These are phyloP conservation scores for Monosporascus sp. DNA, from an alignment of 2,329 filamentous ascomycete genomes.

Conservation along the genomic window DNA sequence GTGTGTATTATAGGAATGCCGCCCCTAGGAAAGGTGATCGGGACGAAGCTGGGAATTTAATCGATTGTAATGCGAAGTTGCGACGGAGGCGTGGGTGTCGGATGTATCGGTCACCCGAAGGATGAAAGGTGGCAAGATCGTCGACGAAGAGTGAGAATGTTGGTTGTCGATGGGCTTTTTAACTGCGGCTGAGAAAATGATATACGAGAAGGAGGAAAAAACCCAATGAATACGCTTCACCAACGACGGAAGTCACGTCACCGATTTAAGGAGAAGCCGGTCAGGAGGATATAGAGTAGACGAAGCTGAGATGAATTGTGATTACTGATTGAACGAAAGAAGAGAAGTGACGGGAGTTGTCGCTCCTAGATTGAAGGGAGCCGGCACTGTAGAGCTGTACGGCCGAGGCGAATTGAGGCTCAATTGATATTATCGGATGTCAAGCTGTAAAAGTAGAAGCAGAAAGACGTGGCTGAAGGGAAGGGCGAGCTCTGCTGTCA, in stretches of 20 bases:
- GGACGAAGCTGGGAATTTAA: neutral
- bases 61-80: too few relatives aligned
- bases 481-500: too few relatives aligned
- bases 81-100: too few relatives aligned
- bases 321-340: neutral
- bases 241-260: too few relatives aligned
- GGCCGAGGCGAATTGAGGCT: neutral
- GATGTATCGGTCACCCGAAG: too few relatives aligned
- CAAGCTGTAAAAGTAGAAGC: neutral
- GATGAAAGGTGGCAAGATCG: too few relatives aligned
- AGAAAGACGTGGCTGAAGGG: too few relatives aligned
- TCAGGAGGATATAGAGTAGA: neutral
- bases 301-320: neutral
- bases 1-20: neutral
- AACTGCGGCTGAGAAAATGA: too few relatives aligned
- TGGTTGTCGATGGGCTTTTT: too few relatives aligned
- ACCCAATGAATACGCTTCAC: too few relatives aligned
- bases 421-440: neutral
- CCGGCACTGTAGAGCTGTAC: neutral
- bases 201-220: too few relatives aligned
- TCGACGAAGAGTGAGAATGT: too few relatives aligned
- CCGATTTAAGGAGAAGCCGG: neutral
- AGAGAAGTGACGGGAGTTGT: neutral
- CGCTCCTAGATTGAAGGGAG: neutral
- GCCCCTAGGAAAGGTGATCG: neutral